Conservation (phyloP, 805 yeast species). For the Saccharomycopsis synnaedendra region DNA sequence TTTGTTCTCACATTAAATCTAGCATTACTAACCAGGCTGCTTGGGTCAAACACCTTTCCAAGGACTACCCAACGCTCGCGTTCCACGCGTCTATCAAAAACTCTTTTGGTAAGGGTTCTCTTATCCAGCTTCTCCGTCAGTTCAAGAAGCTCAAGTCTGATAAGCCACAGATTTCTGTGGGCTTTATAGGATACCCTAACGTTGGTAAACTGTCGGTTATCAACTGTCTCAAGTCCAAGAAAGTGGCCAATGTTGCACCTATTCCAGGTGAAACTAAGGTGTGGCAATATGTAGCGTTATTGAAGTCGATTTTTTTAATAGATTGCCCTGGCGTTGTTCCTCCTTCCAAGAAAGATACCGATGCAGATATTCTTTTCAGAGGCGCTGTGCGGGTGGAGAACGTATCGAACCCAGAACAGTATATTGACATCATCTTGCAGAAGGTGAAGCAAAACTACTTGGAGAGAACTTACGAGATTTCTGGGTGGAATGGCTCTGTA, state of each 20-base stretch:
- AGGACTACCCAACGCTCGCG: slow-evolving; percentile 87
- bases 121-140: slow-evolving; percentile 87
- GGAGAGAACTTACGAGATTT: slow-evolving; percentile 89
- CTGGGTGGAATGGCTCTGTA: slow-evolving; percentile 72
- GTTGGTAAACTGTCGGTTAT: slow-evolving; percentile 97
- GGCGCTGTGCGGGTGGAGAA: slow-evolving; percentile 99
- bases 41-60: slow-evolving; percentile 93
- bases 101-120: slow-evolving; percentile 95
- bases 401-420: slow-evolving; percentile 90
- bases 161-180: slow-evolving; percentile 92
- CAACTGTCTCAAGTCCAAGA: slow-evolving; percentile 86
- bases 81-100: slow-evolving; percentile 97
- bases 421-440: slow-evolving; percentile 72
- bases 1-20: slow-evolving; percentile 5
- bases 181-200: slow-evolving; percentile 95
- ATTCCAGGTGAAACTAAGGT: slow-evolving; percentile 98
- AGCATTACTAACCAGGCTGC: slow-evolving; percentile 57
- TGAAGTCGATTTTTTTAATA: slow-evolving; percentile 90
- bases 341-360: slow-evolving; percentile 80
- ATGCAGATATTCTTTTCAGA: slow-evolving; percentile 83
- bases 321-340: slow-evolving; percentile 99
- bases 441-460: slow-evolving; percentile 84
- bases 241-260: slow-evolving; percentile 95
- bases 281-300: slow-evolving; percentile 96
- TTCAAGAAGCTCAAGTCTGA: slow-evolving; percentile 84